phyloP scores from a whole-genome alignment of 108 stramenopile species.

The Skeletonema menzelii region DNA sequence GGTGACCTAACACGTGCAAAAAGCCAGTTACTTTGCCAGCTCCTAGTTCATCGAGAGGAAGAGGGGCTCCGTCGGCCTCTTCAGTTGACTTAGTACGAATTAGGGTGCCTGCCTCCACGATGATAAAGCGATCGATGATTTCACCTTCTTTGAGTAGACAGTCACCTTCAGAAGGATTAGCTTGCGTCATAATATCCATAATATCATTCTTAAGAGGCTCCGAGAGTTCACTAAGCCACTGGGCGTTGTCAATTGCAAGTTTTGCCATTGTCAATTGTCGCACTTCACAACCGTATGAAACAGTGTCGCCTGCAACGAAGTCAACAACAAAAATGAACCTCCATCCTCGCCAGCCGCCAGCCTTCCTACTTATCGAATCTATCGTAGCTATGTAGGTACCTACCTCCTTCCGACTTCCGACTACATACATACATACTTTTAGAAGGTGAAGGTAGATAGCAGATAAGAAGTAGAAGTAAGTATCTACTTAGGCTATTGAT shows the following conservation, averaged over 20 bases:
- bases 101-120: constrained; percentile 53
- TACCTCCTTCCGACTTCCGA: no score
- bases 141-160: constrained; percentile 61
- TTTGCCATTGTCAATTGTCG: constrained; percentile 12
- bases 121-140: constrained; percentile 32
- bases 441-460: no score
- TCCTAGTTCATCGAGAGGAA: constrained; percentile 14
- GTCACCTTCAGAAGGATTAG: constrained; percentile 50
- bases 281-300: no score
- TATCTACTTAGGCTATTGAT: no score
- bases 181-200: constrained; percentile 38
- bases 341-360: no score
- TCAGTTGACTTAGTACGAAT: constrained; percentile 41
- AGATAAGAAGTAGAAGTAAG: no score
- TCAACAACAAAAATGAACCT: no score
- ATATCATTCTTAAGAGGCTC: constrained; percentile 38
- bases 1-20: constrained; percentile 47
- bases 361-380: no score
- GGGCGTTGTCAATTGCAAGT: constrained; percentile 18
- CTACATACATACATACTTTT: no score
- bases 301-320: no score
- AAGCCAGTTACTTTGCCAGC: constrained; percentile 41
- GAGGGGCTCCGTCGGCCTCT: constrained; percentile 1
- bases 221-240: constrained; percentile 2
- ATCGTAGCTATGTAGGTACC: no score